phyloP scores from a whole-genome alignment of 2,329 filamentous ascomycete genomes.

The Monosporascus sp. region DNA sequence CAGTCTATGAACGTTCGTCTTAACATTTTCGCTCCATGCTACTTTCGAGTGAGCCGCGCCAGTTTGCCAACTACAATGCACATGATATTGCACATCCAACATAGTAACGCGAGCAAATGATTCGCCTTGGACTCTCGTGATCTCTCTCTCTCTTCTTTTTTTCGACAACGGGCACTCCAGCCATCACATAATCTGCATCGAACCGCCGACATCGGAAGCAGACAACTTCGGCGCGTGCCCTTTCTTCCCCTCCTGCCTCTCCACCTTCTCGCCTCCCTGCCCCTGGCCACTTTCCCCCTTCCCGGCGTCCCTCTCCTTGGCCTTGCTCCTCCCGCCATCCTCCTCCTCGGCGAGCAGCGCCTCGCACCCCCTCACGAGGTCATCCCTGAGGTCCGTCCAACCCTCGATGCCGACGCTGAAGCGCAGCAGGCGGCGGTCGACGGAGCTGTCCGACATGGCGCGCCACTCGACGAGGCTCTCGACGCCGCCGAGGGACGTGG shows the following conservation, averaged over 20 bases:
- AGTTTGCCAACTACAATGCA: too few species aligned
- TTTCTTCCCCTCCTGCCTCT: neutral
- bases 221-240: neutral
- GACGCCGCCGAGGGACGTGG: slow-evolving; percentile 87
- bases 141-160: too few species aligned
- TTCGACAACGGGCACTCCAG: neutral
- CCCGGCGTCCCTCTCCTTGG: neutral
- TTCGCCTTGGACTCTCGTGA: too few species aligned
- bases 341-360: slow-evolving; percentile 38
- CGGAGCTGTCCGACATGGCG: slow-evolving; percentile 71
- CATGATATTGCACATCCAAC: too few species aligned
- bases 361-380: slow-evolving; percentile 64
- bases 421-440: slow-evolving; percentile 69
- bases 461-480: slow-evolving; percentile 97
- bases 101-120: too few species aligned
- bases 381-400: slow-evolving; percentile 75
- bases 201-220: neutral
- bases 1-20: neutral
- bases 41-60: too few species aligned
- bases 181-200: neutral
- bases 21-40: too few species aligned
- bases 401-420: slow-evolving; percentile 84
- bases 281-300: neutral
- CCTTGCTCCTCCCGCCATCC: slow-evolving; percentile 14
- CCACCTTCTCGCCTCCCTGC: neutral